Base-by-base conservation (phyloP, 345 rosid genomes). In the Aquilaria sinensis region DNA sequence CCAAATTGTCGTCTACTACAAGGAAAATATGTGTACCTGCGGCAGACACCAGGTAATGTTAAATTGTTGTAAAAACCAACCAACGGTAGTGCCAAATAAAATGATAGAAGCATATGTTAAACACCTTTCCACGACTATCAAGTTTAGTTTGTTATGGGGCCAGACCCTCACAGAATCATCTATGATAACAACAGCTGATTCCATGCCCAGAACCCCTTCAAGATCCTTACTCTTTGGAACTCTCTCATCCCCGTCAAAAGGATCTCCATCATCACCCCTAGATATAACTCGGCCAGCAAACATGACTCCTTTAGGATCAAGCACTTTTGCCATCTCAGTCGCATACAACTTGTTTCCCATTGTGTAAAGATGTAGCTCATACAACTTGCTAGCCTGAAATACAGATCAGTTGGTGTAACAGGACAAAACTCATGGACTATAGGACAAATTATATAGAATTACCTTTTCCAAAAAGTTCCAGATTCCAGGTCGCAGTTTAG, bases 311-410 rank as follows among this genome's bases (percentile, higher is more conserved):
- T 74, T 79, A 9, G 99, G 93, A 72, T 94, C 99, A 57, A 94
- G 97, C 77, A 94, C 81, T 75, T 88, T 94, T 60, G 99, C 99
- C 97, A 94, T 94, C 87, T 94, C 97, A 11, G 99, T 88, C 51
- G 99, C 99, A 75, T 94, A 94, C 16, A 91, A 75, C 78, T 85
- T 94, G 93, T 94, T 94, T 10, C 99, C 99, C 99, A 94, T 94
- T 9, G 99, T 94, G 71, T 88, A 94, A 74, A 94, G 95, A 81
- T 94, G 99, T 71, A 94, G 77, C 75, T 90, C 99, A 64, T 63
- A 94, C 53, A 91, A 75, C 77, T 91, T 85, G 72, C 97, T 84
- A 63, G 97, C 97, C 97, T 91, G 73, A 68, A 79, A 70, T 61
- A 55, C 70, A 61, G 55, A 61, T 47, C 43, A 58, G 47, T 37